A percentile compares a stretch with the other conserved stretches of the same genome.
phyloP scores from a whole-genome alignment of 2,329 filamentous ascomycete species.

The Aspergillus brunneoviolaceus region DNA sequence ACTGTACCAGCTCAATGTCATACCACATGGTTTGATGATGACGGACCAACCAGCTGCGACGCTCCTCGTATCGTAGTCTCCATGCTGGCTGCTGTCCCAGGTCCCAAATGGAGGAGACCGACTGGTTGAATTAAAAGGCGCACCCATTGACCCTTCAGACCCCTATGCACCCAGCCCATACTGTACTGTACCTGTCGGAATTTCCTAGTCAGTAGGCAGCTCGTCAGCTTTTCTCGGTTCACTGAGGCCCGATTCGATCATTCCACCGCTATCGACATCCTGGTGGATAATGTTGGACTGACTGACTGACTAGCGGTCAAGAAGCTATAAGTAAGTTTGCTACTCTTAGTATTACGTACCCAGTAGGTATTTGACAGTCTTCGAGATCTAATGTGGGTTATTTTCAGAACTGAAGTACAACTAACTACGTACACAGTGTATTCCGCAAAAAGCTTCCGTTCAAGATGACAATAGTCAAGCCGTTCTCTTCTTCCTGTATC shows the following conservation, averaged over 20 bases:
- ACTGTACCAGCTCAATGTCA: background rate
- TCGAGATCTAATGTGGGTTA: background rate
- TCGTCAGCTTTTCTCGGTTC: background rate
- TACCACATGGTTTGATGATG: background rate
- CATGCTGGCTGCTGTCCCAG: background rate
- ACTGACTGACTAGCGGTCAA: conserved; percentile 6
- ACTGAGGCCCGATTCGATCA: background rate
- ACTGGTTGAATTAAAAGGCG: background rate
- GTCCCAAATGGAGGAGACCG: background rate
- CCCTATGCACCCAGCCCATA: background rate
- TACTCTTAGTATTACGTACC: too few species aligned
- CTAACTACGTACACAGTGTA: background rate
- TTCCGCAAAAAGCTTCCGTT: too few species aligned
- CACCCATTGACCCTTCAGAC: background rate
- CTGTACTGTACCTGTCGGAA: too few species aligned
- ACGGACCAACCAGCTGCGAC: background rate
- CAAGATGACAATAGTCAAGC: too few species aligned
- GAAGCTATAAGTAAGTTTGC: too few species aligned
- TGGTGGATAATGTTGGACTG: background rate
- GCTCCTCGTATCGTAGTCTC: background rate
- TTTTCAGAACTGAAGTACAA: background rate
- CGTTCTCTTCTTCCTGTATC: background rate
- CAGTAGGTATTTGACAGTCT: too few species aligned
- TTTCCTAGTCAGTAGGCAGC: background rate
- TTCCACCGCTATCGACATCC: background rate